phyloP scores from a whole-genome alignment of 2,329 filamentous ascomycete species.

The Ceratocystis alfenasii region DNA sequence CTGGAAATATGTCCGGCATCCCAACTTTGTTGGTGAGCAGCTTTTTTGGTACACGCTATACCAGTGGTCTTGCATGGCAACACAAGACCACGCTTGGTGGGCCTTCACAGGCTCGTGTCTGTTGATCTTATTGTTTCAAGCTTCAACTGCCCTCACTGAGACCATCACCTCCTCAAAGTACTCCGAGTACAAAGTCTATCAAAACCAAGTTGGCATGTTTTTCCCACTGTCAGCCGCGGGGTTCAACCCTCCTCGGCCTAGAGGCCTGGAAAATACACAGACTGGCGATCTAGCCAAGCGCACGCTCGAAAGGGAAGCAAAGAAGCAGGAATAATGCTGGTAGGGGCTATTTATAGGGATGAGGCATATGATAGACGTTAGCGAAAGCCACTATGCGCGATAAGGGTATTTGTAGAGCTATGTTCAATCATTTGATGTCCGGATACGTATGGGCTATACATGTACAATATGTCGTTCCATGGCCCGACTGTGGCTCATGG shows the following conservation, averaged over 20 bases:
- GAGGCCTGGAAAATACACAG: constrained; percentile 37
- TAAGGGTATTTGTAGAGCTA: too few relatives aligned
- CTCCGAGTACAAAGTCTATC: constrained; percentile 74
- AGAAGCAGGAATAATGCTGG: constrained; percentile 22
- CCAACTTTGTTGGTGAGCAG: constrained; percentile 91
- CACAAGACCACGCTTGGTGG: constrained; percentile 65
- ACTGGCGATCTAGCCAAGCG: constrained; percentile 40
- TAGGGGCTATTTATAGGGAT: too few relatives aligned
- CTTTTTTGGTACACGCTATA: constrained; percentile 80
- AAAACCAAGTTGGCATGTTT: constrained; percentile 71
- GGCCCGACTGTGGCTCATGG: too few relatives aligned
- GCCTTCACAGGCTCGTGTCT: constrained; percentile 54
- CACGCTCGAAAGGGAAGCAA: constrained; percentile 15
- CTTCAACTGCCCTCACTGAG: constrained; percentile 81
- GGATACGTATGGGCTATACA: too few relatives aligned
- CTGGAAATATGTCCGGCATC: constrained; percentile 81
- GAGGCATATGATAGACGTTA: too few relatives aligned
- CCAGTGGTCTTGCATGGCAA: constrained; percentile 71
- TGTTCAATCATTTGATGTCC: too few relatives aligned
- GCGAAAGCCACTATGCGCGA: too few relatives aligned
- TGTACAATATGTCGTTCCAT: too few relatives aligned
- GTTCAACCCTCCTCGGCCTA: constrained; percentile 33
- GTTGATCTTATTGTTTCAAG: constrained; percentile 75
- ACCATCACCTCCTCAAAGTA: constrained; percentile 71
- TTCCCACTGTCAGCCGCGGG: constrained; percentile 47